Conservation (phyloP, 2,329 filamentous ascomycete species). For the Xylariaceae sp. region DNA sequence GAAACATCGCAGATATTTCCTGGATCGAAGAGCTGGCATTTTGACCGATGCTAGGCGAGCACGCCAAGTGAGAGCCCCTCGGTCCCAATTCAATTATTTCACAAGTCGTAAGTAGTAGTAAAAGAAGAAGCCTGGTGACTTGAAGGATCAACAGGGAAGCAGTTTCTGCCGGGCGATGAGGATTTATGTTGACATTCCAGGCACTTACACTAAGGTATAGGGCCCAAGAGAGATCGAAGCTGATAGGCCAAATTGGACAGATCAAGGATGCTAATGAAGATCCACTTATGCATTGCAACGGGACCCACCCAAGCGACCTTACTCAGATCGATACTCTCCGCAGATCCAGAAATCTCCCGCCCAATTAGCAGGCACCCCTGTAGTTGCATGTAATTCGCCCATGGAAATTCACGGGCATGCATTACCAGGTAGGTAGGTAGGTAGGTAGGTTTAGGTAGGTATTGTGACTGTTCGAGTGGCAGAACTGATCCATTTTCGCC, state of each 20-base stretch:
- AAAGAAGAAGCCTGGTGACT: not conserved
- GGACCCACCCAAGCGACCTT: no score
- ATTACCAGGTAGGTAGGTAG: no score
- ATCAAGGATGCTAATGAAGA: no score
- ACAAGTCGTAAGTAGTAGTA: not conserved
- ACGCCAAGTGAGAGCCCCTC: constrained; percentile 5
- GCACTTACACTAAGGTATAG: not conserved
- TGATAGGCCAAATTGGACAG: not conserved
- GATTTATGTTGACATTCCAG: not conserved
- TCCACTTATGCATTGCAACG: no score
- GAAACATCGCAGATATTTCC: constrained; percentile 60
- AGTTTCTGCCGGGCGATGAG: constrained; percentile 10
- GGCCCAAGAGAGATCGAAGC: not conserved
- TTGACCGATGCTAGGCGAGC: constrained; percentile 6
- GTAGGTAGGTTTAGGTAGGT: no score
- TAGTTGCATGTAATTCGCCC: no score
- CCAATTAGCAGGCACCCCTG: no score
- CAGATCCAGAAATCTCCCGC: no score
- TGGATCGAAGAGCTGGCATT: constrained; percentile 30
- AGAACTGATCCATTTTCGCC: no score
- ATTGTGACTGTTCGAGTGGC: no score
- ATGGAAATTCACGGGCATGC: no score
- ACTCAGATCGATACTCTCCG: no score
- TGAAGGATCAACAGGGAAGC: not conserved
- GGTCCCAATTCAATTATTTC: not conserved